Conservation (phyloP, 345 rosid genomes). For the Raphanus sativus region DNA sequence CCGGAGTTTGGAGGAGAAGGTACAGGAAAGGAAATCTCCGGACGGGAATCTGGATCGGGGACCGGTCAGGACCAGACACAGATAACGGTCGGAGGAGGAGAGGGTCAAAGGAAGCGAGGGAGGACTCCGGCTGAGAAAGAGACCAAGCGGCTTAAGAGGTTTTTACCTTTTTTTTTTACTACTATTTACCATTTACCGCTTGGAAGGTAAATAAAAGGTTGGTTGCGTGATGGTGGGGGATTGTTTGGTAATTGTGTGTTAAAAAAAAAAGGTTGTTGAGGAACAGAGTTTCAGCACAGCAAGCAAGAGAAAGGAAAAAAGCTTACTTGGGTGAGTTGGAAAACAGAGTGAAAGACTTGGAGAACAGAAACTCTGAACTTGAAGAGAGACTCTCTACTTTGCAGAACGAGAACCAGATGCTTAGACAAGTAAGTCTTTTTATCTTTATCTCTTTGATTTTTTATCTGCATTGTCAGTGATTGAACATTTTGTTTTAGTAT, state of each 20-base stretch:
- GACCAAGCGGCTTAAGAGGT: conserved; percentile 80
- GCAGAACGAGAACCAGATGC: conserved; percentile 95
- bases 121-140: conserved; percentile 84
- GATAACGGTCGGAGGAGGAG: conserved; percentile 44
- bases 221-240: neutral
- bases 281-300: conserved; percentile 97
- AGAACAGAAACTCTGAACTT: conserved; percentile 75
- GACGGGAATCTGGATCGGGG: conserved; percentile 41
- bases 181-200: neutral
- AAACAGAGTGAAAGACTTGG: conserved; percentile 68
- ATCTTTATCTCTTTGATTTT: neutral
- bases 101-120: conserved; percentile 69
- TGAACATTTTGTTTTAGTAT: neutral
- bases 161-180: neutral
- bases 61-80: conserved; percentile 47
- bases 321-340: conserved; percentile 80
- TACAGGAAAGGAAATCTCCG: conserved; percentile 44
- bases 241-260: neutral
- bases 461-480: neutral
- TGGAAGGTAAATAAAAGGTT: neutral
- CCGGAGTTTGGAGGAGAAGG: conserved; percentile 75
- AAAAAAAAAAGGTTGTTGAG: conserved; percentile 70
- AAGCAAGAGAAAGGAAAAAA: conserved; percentile 94
- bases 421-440: conserved; percentile 66
- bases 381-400: conserved; percentile 83